phyloP scores from a whole-genome alignment of 1,284 basidiomycete genomes.

The Apiotrichum sp. region DNA sequence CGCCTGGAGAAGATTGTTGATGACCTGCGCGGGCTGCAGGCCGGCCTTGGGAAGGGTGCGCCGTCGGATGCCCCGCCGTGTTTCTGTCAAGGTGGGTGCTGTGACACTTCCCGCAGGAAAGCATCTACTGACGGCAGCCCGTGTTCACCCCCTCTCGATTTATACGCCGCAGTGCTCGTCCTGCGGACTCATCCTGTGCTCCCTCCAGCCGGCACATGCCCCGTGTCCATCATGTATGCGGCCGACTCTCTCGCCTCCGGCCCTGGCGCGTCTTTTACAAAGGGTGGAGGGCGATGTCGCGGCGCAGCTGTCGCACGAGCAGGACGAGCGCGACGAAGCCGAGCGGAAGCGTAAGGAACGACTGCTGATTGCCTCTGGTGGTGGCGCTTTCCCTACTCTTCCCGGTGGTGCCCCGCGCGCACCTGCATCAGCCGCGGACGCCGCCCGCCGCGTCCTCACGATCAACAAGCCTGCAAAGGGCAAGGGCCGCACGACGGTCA shows the following conservation, averaged over 20 bases:
- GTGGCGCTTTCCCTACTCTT: constrained; percentile 43
- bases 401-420: constrained; percentile 1
- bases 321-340: constrained; percentile 24
- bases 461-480: constrained; percentile 14
- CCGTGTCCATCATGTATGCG: constrained; percentile 47
- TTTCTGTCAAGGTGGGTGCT: constrained; percentile 47
- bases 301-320: constrained; percentile 31
- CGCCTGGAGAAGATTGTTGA: constrained; percentile 34
- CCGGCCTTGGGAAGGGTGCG: constrained; percentile 23
- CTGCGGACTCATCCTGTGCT: constrained; percentile 46
- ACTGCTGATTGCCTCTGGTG: constrained; percentile 34
- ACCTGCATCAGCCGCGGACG: constrained; percentile 2
- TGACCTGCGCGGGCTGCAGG: constrained; percentile 27
- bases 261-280: constrained; percentile 37
- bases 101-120: too few species aligned
- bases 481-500: constrained; percentile 31
- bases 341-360: constrained; percentile 29
- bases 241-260: constrained; percentile 24
- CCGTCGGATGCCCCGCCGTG: constrained; percentile 26
- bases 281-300: constrained; percentile 36
- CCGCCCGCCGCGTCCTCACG: constrained; percentile 16
- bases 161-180: constrained; percentile 45
- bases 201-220: constrained; percentile 38
- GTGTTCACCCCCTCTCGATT: constrained; percentile 41
- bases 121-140: constrained; percentile 28